These are phyloP conservation scores for Cyclotella choctawhatcheeana DNA, from an alignment of 108 stramenopile species.

Conservation along the genomic window DNA sequence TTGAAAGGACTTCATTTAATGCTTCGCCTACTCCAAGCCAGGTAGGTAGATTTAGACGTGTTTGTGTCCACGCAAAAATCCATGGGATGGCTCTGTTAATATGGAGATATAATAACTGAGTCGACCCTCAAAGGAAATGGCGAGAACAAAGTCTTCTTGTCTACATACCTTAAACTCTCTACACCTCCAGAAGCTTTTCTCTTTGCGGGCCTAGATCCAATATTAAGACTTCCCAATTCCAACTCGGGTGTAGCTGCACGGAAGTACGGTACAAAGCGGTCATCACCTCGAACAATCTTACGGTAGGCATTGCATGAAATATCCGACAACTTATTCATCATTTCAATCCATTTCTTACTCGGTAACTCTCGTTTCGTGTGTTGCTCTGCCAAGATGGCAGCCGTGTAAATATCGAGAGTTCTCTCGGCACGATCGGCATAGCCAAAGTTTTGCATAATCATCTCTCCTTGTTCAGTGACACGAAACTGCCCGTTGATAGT, in stretches of 20 bases:
- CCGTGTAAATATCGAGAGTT: constrained; percentile 89
- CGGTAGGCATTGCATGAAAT: constrained; percentile 93
- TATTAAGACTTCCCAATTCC: constrained; percentile 90
- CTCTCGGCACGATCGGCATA: constrained; percentile 85
- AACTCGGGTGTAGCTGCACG: constrained; percentile 96
- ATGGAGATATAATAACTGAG: background rate
- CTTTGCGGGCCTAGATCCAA: constrained; percentile 97
- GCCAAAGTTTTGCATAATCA: constrained; percentile 98
- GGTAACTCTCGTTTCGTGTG: constrained; percentile 62
- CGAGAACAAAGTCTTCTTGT: too few species aligned
- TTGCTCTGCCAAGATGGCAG: constrained; percentile 91
- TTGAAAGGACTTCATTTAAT: constrained; percentile 60
- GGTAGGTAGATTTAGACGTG: constrained; percentile 91
- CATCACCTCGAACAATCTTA: constrained; percentile 80
- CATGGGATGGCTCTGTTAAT: constrained; percentile 82
- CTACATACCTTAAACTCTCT: constrained; percentile 73
- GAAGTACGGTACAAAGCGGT: constrained; percentile 97
- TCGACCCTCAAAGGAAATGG: too few species aligned
- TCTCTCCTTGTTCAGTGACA: constrained; percentile 99
- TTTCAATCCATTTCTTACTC: constrained; percentile 73
- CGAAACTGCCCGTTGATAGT: constrained; percentile 97
- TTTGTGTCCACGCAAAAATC: constrained; percentile 99
- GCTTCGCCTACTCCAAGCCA: constrained; percentile 98
- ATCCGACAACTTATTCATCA: constrained; percentile 88
- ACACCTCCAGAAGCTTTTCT: constrained; percentile 95